Evolutionary conservation across 2,329 filamentous ascomycete species (phyloP).

Genomic region (Fusarium sp.): DNA sequence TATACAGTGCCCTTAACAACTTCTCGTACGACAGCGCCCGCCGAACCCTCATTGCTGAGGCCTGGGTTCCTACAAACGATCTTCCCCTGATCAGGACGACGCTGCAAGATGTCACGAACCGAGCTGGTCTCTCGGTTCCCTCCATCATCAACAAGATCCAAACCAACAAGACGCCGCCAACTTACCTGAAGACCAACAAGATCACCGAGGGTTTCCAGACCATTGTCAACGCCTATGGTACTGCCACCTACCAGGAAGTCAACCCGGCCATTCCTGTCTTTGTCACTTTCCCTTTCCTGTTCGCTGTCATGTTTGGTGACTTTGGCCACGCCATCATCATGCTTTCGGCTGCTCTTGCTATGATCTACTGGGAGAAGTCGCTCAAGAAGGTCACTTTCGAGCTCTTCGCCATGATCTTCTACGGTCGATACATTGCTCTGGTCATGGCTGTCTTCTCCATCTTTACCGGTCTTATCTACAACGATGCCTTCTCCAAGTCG

Average conservation of each 20-base stretch:
- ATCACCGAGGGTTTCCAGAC: conserved; percentile 99
- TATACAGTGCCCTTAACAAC: conserved; percentile 93
- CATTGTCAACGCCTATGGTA: conserved; percentile 98
- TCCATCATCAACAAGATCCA: conserved; percentile 98
- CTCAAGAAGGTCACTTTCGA: conserved; percentile 94
- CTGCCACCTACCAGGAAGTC: conserved; percentile 95
- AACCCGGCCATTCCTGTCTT: conserved; percentile 96
- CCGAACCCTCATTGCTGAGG: conserved; percentile 96
- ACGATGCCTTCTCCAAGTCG: conserved; percentile 95
- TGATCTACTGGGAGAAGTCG: conserved; percentile 97
- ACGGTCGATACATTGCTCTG: conserved; percentile 97
- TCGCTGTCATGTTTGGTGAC: conserved; percentile 99
- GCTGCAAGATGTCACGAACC: conserved; percentile 95
- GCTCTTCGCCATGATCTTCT: conserved; percentile 98
- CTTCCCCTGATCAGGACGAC: conserved; percentile 91
- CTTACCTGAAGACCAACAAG: conserved; percentile 97
- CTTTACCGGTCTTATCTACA: conserved; percentile 97
- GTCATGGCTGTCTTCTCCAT: conserved; percentile 98
- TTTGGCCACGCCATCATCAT: conserved; percentile 94
- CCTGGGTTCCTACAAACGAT: conserved; percentile 95
- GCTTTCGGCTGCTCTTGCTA: conserved; percentile 82
- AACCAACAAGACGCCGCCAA: conserved; percentile 97
- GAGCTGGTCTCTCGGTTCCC: conserved; percentile 94
- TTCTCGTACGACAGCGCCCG: conserved; percentile 97
- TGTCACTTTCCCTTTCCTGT: conserved; percentile 98